Percentiles rank a stretch among this genome's conserved stretches.
Evolutionary conservation across 192 early-diverging fungal species (phyloP).

Genomic region (Haplosporangium gracile): DNA sequence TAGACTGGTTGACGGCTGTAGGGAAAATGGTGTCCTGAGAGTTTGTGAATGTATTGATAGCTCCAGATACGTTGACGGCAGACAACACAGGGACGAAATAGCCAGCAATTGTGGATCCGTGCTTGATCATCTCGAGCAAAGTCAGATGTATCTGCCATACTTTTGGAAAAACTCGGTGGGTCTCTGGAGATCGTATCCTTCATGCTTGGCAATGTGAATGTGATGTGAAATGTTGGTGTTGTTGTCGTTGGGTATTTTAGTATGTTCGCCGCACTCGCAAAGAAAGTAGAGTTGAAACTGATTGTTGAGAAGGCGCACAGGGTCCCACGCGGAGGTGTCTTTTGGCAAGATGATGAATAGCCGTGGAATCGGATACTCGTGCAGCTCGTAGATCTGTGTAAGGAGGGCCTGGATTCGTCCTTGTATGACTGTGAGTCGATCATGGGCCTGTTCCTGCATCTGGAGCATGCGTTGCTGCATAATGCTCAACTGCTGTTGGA

Average conservation of each 20-base stretch:
- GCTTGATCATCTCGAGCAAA: too few species aligned
- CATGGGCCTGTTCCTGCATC: not conserved
- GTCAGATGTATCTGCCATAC: too few species aligned
- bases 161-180: too few species aligned
- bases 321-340: not conserved
- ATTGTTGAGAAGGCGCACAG: not conserved
- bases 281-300: slow-evolving; percentile 13
- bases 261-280: slow-evolving; percentile 7
- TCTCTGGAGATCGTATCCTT: too few species aligned
- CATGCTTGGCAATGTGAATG: slow-evolving; percentile 1
- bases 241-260: not conserved
- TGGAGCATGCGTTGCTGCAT: not conserved
- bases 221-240: not conserved
- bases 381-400: not conserved
- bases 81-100: too few species aligned
- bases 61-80: too few species aligned
- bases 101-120: too few species aligned
- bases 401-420: not conserved
- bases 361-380: not conserved
- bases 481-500: not conserved
- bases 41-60: too few species aligned
- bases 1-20: too few species aligned
- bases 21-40: too few species aligned
- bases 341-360: not conserved
- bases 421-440: not conserved